Conservation (phyloP, 2,329 filamentous ascomycete genomes). For the Alternaria consortialis region DNA sequence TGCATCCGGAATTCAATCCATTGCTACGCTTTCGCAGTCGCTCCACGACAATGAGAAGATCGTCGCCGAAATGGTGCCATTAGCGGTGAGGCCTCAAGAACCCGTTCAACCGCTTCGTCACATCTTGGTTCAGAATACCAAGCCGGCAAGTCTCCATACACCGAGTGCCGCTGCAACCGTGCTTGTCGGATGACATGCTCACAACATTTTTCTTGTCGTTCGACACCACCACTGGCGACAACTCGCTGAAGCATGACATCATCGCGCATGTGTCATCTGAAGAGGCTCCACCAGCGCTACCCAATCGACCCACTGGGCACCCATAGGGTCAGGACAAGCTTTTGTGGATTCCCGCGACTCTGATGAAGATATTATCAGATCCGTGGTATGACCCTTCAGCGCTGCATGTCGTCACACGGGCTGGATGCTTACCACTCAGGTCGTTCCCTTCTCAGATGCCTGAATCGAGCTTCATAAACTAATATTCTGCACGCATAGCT, state of each 20-base stretch:
- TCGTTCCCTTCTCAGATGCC: not conserved
- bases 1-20: not conserved
- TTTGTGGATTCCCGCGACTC: constrained; percentile 7
- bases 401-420: not conserved
- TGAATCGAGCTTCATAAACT: not conserved
- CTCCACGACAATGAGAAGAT: not conserved
- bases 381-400: not conserved
- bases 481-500: too few relatives aligned
- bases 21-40: not conserved
- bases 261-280: constrained; percentile 7
- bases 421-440: not conserved
- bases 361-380: constrained; percentile 5
- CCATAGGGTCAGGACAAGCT: constrained; percentile 10
- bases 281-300: constrained; percentile 12
- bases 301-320: constrained; percentile 10
- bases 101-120: not conserved
- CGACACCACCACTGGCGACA: constrained; percentile 1
- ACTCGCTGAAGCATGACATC: constrained; percentile 14
- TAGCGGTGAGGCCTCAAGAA: constrained; percentile 19
- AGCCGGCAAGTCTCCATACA: not conserved
- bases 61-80: constrained; percentile 15
- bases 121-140: constrained; percentile 2
- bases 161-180: constrained; percentile 13
- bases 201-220: not conserved
- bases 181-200: constrained; percentile 3